Evolutionary conservation across 1,139 yeast species (phyloP).

Genomic region (Protomyces arabidopsidicola): DNA sequence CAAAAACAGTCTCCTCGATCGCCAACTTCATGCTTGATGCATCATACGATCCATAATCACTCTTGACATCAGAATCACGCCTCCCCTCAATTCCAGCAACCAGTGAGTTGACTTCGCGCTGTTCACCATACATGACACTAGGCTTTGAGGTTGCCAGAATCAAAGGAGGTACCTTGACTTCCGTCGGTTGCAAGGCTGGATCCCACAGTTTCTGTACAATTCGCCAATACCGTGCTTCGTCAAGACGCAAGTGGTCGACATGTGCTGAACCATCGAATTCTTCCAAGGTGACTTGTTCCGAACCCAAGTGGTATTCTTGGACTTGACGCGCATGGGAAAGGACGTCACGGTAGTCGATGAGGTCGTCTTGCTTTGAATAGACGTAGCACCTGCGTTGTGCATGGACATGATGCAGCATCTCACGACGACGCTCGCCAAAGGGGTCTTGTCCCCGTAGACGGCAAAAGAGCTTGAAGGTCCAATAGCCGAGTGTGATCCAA

Average conservation of each 20-base stretch:
- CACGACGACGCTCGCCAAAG: conserved; percentile 22
- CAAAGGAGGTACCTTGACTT: neutral
- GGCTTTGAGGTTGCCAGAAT: neutral
- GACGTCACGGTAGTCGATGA: conserved; percentile 13
- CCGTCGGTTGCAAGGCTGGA: neutral
- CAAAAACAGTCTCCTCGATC: neutral
- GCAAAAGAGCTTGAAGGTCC: conserved; percentile 16
- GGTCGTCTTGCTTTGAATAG: conserved; percentile 18
- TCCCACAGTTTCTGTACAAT: conserved; percentile 21
- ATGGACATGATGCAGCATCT: conserved; percentile 19
- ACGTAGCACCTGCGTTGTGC: conserved; percentile 12
- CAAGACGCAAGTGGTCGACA: conserved; percentile 21
- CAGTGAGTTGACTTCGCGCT: neutral
- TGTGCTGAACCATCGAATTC: conserved; percentile 20
- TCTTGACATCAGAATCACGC: neutral
- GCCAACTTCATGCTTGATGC: neutral
- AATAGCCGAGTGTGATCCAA: conserved; percentile 16
- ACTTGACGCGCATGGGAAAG: conserved; percentile 17
- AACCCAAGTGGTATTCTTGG: conserved; percentile 9
- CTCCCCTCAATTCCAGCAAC: neutral
- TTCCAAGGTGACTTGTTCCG: conserved; percentile 11
- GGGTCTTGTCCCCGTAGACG: conserved; percentile 21
- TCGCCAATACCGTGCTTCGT: conserved; percentile 14
- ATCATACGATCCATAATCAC: neutral
- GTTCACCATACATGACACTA: neutral